Evolutionary conservation across 441 rosid genomes (phyloP).

Genomic region (Adansonia grandidieri): DNA sequence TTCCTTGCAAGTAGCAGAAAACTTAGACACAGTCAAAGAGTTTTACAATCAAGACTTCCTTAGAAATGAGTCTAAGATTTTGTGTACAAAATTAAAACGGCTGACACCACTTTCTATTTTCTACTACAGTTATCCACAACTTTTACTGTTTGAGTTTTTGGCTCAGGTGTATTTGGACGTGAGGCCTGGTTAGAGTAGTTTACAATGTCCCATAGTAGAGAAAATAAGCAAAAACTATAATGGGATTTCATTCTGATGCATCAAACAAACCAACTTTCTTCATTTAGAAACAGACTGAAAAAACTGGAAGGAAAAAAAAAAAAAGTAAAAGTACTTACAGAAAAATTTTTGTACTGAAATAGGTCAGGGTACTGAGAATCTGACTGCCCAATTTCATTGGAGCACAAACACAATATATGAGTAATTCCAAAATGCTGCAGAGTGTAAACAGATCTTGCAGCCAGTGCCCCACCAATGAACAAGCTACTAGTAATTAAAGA

Average conservation of each 20-base stretch:
- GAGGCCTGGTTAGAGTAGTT: not conserved
- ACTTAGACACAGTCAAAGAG: not conserved
- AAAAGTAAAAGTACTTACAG: conserved; percentile 53
- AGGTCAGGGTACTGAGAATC: conserved; percentile 87
- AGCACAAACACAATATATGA: conserved; percentile 87
- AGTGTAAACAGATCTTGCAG: conserved; percentile 87
- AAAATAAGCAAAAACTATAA: conserved; percentile 1
- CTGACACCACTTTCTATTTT: not conserved
- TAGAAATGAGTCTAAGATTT: not conserved
- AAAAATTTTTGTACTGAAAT: conserved; percentile 81
- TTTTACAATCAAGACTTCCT: not conserved
- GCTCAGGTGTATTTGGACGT: not conserved
- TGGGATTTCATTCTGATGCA: not conserved
- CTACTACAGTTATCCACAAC: not conserved
- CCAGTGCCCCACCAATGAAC: conserved; percentile 92
- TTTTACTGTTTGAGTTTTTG: not conserved
- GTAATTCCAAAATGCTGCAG: conserved; percentile 84
- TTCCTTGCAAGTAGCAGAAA: not conserved
- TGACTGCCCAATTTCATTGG: conserved; percentile 97
- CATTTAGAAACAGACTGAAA: conserved; percentile 4
- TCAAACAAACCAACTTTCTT: conserved; percentile 9
- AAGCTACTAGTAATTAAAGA: conserved; percentile 69
- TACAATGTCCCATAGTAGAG: not conserved
- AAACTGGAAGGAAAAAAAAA: conserved; percentile 20
- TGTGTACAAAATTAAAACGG: not conserved